phyloP scores from a whole-genome alignment of 1,284 basidiomycete species.

The Neonothopanus nambi region DNA sequence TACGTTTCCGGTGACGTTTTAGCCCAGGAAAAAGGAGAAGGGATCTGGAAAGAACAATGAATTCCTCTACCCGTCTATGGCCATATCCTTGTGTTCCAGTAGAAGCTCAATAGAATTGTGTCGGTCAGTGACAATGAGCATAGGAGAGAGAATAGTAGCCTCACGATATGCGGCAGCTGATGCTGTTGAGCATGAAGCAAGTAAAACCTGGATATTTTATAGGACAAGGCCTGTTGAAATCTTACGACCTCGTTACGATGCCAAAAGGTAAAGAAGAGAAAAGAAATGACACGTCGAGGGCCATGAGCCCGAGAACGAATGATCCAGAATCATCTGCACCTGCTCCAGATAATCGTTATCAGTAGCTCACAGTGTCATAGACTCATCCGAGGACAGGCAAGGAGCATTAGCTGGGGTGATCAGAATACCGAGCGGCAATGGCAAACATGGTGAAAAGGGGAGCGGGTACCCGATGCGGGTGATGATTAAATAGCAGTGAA shows the following conservation, averaged over 20 bases:
- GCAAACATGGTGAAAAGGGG: constrained; percentile 79
- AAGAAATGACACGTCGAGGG: constrained; percentile 77
- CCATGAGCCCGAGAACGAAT: constrained; percentile 61
- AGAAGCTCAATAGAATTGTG: too few species aligned
- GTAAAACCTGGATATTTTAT: neutral
- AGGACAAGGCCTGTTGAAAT: neutral
- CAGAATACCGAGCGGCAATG: constrained; percentile 70
- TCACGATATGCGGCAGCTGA: too few species aligned
- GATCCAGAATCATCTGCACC: constrained; percentile 71
- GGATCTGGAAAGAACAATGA: too few species aligned
- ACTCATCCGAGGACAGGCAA: constrained; percentile 45
- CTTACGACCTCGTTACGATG: neutral
- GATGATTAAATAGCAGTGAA: constrained; percentile 39
- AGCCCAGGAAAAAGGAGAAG: too few species aligned
- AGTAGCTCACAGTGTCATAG: constrained; percentile 63
- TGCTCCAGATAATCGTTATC: constrained; percentile 73
- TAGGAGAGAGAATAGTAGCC: too few species aligned
- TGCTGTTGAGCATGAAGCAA: too few species aligned
- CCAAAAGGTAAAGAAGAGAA: too few species aligned
- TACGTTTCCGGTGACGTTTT: too few species aligned
- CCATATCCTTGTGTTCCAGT: too few species aligned
- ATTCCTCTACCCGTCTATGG: too few species aligned
- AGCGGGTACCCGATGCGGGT: constrained; percentile 53
- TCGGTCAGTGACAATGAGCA: too few species aligned
- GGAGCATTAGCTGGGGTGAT: constrained; percentile 36